Evolutionary conservation across 2,329 filamentous ascomycete species (phyloP), one percentile per base, ranked within the genome.

Genomic region (Alternaria incomplexa): DNA sequence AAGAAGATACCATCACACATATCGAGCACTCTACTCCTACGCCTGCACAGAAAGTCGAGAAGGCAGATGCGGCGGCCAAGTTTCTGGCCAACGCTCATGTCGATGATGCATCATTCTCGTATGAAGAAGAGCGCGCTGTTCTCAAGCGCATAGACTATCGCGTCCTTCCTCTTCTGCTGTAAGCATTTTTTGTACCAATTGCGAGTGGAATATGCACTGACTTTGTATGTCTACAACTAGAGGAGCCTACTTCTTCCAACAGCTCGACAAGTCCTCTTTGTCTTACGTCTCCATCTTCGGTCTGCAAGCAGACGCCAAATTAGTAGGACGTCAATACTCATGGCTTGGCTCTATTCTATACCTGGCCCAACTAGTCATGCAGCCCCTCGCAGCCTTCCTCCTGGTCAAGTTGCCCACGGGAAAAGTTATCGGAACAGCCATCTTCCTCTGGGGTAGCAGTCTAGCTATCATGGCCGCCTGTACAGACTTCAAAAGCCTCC

Each of bases 261-360:
- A 87, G 64, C 82, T 87, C 10, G 85, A 87, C 74, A 87, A 87
- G 71, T 71, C 61, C 22, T 66, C 61, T 4, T 58, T 77, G 0
- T 80, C 78, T 22, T 84, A 84, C 57, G 82, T 83, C 10, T 83
- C 82, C 60, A 83, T 86, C 65, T 85, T 85, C 64, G 85, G 84
- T 4, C 74, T 87, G 32, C 77, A 80, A 22, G 76, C 82, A 32
- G 83, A 85, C 62, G 83, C 84, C 0, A 69, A 84, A 30, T 79
- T 86, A 8, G 75, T 80, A n/a, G 84, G 81, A 17, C 74, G 81
- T 30, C 79, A 87, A 58, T 81, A 84, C 73, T 89, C 87, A 2
- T 89, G 87, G 87, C 83, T 90, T 0, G 86, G 87, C 0, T 88
- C 86, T 2, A 85, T 90, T 55, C 79, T 90, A 13, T 90, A 87